Evolutionary conservation across 208 protist genomes (phyloP).

Genomic region (Wallacemonas rigidus): DNA sequence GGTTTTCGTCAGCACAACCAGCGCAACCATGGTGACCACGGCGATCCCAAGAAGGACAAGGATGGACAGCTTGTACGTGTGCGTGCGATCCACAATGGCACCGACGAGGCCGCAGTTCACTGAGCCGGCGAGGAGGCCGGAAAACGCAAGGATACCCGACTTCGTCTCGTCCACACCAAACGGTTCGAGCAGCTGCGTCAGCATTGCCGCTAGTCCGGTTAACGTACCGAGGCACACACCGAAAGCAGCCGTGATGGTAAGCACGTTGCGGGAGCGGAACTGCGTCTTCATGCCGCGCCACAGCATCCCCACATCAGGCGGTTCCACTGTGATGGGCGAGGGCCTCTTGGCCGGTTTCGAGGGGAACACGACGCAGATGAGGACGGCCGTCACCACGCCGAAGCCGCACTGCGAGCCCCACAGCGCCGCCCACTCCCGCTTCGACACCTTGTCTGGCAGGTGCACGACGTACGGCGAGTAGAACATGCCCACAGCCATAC

Average conservation of each 20-base stretch:
- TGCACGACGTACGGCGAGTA: conserved; percentile 48
- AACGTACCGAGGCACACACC: conserved; percentile 39
- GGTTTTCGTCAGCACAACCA: conserved; percentile 23
- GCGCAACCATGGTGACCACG: conserved; percentile 22
- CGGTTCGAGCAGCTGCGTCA: conserved; percentile 51
- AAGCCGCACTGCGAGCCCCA: conserved; percentile 41
- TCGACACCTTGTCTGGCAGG: conserved; percentile 25
- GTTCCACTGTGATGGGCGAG: conserved; percentile 27
- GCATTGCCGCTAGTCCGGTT: conserved; percentile 37
- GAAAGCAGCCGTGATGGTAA: conserved; percentile 40
- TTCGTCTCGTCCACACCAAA: conserved; percentile 41
- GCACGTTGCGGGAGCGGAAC: conserved; percentile 31
- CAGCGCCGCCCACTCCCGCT: conserved; percentile 27
- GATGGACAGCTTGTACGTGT: conserved; percentile 37
- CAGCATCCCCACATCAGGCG: conserved; percentile 19
- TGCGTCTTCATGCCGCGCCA: conserved; percentile 23
- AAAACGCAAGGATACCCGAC: conserved; percentile 41
- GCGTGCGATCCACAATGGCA: conserved; percentile 30
- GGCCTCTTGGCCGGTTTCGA: conserved; percentile 35
- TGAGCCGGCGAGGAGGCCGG: conserved; percentile 45
- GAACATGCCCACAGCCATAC: conserved; percentile 71
- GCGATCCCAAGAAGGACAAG: conserved; percentile 17
- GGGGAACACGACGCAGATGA: conserved; percentile 26
- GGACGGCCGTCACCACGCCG: conserved; percentile 19
- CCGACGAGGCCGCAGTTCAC: conserved; percentile 40